These are phyloP conservation scores for Fraxinus velutina DNA, from an alignment of 305 asterid species.

Conservation along the genomic window DNA sequence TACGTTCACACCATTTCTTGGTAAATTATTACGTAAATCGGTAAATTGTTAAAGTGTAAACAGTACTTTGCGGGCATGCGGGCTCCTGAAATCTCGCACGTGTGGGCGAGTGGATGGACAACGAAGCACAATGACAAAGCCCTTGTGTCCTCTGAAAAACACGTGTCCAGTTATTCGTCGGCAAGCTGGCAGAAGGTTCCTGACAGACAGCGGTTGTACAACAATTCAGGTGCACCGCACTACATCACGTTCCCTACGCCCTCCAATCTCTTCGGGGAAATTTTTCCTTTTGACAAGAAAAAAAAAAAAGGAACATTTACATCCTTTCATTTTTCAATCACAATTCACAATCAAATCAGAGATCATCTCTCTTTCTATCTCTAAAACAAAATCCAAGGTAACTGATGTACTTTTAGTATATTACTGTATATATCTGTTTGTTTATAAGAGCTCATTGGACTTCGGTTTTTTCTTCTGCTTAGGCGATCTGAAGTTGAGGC, in stretches of 20 bases:
- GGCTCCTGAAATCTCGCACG: not conserved
- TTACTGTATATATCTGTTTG: not conserved
- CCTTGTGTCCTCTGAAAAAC: not conserved
- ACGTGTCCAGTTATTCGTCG: conserved; percentile 30
- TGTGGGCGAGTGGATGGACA: not conserved
- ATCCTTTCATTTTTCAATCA: not conserved
- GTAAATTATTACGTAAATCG: no score
- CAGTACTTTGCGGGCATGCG: not conserved
- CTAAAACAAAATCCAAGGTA: conserved; percentile 15
- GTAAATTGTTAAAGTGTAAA: no score
- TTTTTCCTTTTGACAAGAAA: not conserved
- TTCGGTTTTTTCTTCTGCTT: conserved; percentile 8
- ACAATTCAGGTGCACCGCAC: conserved; percentile 30
- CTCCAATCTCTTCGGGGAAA: conserved; percentile 36
- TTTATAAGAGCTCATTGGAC: not conserved
- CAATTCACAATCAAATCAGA: not conserved
- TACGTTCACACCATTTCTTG: no score
- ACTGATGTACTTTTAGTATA: not conserved
- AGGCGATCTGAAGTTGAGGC: conserved; percentile 30
- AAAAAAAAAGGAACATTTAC: not conserved
- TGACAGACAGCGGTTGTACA: conserved; percentile 2
- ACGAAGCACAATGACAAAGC: not conserved
- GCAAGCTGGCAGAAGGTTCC: not conserved
- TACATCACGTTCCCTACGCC: conserved; percentile 30
- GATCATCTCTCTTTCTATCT: conserved; percentile 13